Conservation (phyloP, 2,329 filamentous ascomycete genomes). For the Phialophora verrucosa region DNA sequence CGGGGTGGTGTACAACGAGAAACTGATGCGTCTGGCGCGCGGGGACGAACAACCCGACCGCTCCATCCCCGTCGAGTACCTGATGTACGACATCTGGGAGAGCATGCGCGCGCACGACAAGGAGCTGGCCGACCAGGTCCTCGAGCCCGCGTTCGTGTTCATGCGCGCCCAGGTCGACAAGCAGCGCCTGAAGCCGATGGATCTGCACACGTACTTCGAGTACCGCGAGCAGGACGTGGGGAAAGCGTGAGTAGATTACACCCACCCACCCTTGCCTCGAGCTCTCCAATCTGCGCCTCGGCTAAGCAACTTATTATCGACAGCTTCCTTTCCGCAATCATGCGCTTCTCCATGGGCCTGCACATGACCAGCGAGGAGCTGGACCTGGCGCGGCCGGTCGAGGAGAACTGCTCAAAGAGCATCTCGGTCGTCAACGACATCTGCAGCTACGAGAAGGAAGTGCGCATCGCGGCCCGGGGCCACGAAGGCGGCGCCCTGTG, state of each 20-base stretch:
- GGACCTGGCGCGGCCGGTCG: background rate
- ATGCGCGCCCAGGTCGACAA: background rate
- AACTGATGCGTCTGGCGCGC: background rate
- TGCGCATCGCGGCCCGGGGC: background rate
- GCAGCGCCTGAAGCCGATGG: background rate
- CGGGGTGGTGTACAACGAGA: background rate
- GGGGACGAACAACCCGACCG: background rate
- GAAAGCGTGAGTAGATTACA: background rate
- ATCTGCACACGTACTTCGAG: background rate
- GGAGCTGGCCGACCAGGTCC: background rate
- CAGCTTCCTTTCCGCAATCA: background rate
- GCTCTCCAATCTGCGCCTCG: too few relatives aligned
- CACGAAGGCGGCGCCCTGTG: background rate
- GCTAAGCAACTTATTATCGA: too few relatives aligned
- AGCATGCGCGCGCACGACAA: background rate
- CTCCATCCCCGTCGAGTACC: background rate
- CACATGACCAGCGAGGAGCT: background rate
- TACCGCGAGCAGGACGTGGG: background rate
- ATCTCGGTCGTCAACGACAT: background rate
- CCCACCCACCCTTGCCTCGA: too few relatives aligned
- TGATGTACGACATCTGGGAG: background rate
- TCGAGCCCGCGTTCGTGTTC: background rate
- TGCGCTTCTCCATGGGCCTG: background rate
- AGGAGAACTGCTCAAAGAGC: background rate
- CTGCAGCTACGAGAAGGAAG: background rate